A percentile compares a stretch with the other conserved stretches of the same genome.
These are phyloP conservation scores for Apiospora rasikravindrae DNA, from an alignment of 2,329 filamentous ascomycete species.

Conservation along the genomic window DNA sequence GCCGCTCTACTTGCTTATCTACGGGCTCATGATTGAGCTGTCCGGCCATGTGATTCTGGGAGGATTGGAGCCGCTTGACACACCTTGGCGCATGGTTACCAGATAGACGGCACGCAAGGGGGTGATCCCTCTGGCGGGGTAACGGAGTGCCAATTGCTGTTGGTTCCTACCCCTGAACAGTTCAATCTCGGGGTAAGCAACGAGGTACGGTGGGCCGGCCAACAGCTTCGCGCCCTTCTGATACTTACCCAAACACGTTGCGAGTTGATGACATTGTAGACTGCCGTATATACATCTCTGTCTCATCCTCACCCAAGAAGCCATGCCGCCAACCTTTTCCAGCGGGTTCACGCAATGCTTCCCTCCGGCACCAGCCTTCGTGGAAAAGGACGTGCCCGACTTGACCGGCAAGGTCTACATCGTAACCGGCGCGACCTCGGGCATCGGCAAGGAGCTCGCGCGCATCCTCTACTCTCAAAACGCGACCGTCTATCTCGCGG, in stretches of 20 bases:
- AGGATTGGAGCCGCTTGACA: neutral
- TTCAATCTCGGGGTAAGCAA: neutral
- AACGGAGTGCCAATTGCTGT: neutral
- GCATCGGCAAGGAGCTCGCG: slow-evolving; percentile 45
- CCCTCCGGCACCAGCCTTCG: slow-evolving; percentile 23
- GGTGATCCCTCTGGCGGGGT: neutral
- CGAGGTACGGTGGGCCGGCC: neutral
- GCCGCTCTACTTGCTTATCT: neutral
- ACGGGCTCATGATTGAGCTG: neutral
- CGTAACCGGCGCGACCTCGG: slow-evolving; percentile 35
- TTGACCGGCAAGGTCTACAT: slow-evolving; percentile 27
- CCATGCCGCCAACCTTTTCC: neutral
- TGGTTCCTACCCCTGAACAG: neutral
- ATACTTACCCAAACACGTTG: too few species aligned
- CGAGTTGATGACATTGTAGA: too few species aligned
- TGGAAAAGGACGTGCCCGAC: slow-evolving; percentile 29
- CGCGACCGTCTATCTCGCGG: slow-evolving; percentile 50
- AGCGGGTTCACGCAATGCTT: neutral
- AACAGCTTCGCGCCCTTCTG: too few species aligned
- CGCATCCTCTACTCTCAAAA: slow-evolving; percentile 46
- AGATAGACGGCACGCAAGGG: neutral
- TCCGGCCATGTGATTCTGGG: neutral
- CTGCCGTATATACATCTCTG: neutral
- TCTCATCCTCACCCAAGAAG: neutral
- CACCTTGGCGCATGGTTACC: too few species aligned